Base-by-base conservation (phyloP, 164 flowering plant genomes). In the Buxus sempervirens region DNA sequence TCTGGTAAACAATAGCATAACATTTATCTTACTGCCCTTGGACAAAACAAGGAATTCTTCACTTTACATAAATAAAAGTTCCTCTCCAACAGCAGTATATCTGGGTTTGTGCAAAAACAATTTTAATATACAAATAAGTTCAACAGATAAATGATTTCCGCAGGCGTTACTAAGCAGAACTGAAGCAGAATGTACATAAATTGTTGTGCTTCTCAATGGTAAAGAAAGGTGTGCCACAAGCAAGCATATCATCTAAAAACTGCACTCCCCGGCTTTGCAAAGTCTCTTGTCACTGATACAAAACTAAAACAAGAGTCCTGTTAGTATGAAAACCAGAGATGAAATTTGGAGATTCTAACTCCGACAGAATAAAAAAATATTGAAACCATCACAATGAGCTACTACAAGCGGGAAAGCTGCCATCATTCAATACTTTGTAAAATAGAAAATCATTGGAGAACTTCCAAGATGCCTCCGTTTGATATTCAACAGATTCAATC, bases 241-340 rank as follows among this genome's bases (percentile, higher is more conserved):
- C n/a, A 48, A 10, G 6, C 8, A 1, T 16, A 22, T 57, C 60
- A 66, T 66, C 22, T 54, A 19, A 65, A 15, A 36, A 48, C 20
- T 0, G 60, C 25, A 48, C 55, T 22, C 53, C 78, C 65, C 66
- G 62, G 64, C 23, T 51, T 70, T 25, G 72, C 75, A 62, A 81
- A 74, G 4, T 70, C 78, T 62, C 64, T 64, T 6, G 78, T 80
- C 59, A 42, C 84, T 81, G 82, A 41, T 15, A 69, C 64, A 72
- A 57, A 13, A 57, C 12, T 12, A 32, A 57, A n/a, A 57, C 16
- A 22, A 21, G 10, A 57, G 9, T 12, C 26, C 10, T 23, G 24
- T 57, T 57, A 22, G 22, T 19, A 5, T 21, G 27, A 57, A 57
- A 22, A 57, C 14, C 38, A 32, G 23, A 57, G 27, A 22, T 23